Conservation (phyloP, 2,329 filamentous ascomycete genomes). For the Gnomoniopsis smithogilvyi region DNA sequence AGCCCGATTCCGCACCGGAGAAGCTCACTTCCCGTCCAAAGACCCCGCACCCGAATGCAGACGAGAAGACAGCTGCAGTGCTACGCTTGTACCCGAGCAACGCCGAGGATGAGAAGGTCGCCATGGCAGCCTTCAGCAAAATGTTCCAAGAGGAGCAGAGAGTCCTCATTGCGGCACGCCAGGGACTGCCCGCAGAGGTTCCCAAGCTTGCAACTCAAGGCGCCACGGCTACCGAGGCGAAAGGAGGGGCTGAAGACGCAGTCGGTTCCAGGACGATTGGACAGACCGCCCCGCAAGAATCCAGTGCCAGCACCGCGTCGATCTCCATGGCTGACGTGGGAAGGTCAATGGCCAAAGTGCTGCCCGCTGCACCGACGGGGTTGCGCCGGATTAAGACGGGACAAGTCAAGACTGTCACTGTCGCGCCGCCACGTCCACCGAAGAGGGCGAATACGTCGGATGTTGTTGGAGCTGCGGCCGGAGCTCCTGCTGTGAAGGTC, state of each 20-base stretch:
- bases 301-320: background rate
- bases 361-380: constrained; percentile 1
- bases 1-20: background rate
- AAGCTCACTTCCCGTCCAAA: constrained; percentile 2
- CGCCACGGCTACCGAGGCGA: background rate
- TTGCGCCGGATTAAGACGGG: constrained; percentile 13
- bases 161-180: constrained; percentile 2
- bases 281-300: background rate
- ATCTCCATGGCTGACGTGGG: background rate
- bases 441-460: constrained; percentile 10
- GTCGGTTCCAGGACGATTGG: background rate
- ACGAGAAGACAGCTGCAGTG: background rate
- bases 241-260: constrained; percentile 4
- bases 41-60: constrained; percentile 1
- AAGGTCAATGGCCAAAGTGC: background rate
- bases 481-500: constrained; percentile 6
- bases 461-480: background rate
- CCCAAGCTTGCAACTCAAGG: background rate
- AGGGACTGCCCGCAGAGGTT: background rate
- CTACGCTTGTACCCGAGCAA: constrained; percentile 15
- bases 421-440: constrained; percentile 5
- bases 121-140: constrained; percentile 11
- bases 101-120: constrained; percentile 15
- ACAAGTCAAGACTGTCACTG: constrained; percentile 17
- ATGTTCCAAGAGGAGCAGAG: constrained; percentile 17